A percentile compares a stretch with the other conserved stretches of the same genome.
These are phyloP conservation scores for Solanum paucissectum DNA, from an alignment of 257 asterid genomes.

Conservation along the genomic window DNA sequence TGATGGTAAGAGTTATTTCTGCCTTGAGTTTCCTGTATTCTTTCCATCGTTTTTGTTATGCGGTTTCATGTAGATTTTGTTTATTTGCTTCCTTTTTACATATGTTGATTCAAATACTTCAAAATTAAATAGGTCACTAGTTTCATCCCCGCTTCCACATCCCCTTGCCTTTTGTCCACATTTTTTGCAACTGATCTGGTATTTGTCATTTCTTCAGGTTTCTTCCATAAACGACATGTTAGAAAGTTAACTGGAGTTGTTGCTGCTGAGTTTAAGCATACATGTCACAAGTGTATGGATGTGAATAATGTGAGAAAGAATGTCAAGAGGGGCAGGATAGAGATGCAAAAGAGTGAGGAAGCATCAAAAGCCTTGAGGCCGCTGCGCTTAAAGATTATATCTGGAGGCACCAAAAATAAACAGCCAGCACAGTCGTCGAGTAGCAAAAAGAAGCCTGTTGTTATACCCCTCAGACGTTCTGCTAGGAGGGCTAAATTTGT, in stretches of 20 bases:
- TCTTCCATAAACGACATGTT: slow-evolving; percentile 64
- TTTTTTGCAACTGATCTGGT: background rate
- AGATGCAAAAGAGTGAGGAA: slow-evolving; percentile 23
- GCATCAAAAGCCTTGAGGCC: slow-evolving; percentile 29
- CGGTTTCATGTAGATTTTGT: background rate
- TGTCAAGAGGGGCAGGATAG: slow-evolving; percentile 21
- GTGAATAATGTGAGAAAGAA: slow-evolving; percentile 24
- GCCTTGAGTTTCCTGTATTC: background rate
- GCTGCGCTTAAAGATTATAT: slow-evolving; percentile 30
- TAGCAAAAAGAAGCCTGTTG: slow-evolving; percentile 28
- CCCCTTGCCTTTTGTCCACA: background rate
- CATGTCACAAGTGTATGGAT: slow-evolving; percentile 58
- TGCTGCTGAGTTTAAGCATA: slow-evolving; percentile 28
- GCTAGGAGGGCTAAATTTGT: slow-evolving; percentile 56
- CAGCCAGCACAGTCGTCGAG: slow-evolving; percentile 24
- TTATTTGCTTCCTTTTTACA: background rate
- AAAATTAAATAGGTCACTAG: background rate
- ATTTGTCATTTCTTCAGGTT: slow-evolving; percentile 39
- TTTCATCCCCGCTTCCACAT: background rate
- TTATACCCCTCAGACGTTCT: slow-evolving; percentile 79
- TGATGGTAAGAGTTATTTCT: background rate
- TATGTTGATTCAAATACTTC: background rate
- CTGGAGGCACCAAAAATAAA: slow-evolving; percentile 29
- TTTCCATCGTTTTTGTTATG: background rate
- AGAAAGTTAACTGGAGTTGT: slow-evolving; percentile 43